phyloP scores from a whole-genome alignment of 495 filamentous ascomycete genomes.

The Penicillium angulare region DNA sequence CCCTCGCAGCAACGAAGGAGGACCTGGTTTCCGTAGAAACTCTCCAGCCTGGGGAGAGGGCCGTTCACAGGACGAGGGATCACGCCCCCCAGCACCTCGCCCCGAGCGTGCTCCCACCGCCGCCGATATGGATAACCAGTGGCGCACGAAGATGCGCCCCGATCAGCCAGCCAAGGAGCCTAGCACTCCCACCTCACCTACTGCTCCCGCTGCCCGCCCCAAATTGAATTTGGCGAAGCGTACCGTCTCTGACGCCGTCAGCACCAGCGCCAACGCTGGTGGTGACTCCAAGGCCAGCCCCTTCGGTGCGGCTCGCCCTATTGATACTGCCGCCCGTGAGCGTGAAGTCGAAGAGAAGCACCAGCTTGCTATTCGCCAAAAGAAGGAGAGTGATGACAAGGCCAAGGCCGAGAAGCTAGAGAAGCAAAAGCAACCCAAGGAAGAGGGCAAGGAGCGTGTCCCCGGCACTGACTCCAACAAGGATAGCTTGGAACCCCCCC shows the following conservation, averaged over 20 bases:
- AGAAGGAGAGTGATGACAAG: slow-evolving; percentile 79
- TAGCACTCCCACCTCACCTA: slow-evolving; percentile 55
- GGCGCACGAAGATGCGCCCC: slow-evolving; percentile 79
- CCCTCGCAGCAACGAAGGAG: slow-evolving; percentile 64
- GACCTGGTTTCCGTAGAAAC: slow-evolving; percentile 56
- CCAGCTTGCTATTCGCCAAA: slow-evolving; percentile 67
- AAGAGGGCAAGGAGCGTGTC: slow-evolving; percentile 43
- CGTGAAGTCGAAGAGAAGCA: slow-evolving; percentile 87
- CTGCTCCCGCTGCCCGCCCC: slow-evolving; percentile 58
- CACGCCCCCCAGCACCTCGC: slow-evolving; percentile 60
- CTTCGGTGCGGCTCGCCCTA: slow-evolving; percentile 87
- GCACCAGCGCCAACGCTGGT: slow-evolving; percentile 41
- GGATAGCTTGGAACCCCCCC: slow-evolving; percentile 41
- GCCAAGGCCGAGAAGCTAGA: slow-evolving; percentile 35
- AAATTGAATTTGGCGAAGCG: slow-evolving; percentile 83
- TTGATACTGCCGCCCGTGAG: slow-evolving; percentile 84
- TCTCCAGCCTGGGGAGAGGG: slow-evolving; percentile 89
- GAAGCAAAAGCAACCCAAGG: slow-evolving; percentile 47
- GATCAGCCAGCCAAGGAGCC: slow-evolving; percentile 64
- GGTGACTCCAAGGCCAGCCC: slow-evolving; percentile 79
- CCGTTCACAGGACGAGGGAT: slow-evolving; percentile 68
- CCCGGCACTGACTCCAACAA: slow-evolving; percentile 46
- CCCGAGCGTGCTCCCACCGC: slow-evolving; percentile 67
- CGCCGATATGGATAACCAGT: slow-evolving; percentile 82
- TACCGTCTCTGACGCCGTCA: slow-evolving; percentile 72